Evolutionary conservation across 306 rosid genomes (phyloP).

Genomic region (Rosa rugosa): DNA sequence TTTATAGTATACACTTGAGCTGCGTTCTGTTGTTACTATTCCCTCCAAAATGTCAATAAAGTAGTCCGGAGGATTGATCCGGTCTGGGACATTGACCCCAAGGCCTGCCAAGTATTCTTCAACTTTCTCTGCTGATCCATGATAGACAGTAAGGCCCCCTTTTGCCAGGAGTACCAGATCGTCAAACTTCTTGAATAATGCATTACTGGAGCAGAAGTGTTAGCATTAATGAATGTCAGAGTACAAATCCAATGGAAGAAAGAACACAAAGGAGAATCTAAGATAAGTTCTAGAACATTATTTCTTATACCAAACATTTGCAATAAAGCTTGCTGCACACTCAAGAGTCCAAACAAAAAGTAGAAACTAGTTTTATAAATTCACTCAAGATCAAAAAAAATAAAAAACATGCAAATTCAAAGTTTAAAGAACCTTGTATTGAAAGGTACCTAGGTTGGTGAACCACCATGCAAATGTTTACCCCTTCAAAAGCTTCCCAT

Average conservation of each 20-base stretch:
- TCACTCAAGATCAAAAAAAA: too few species aligned
- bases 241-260: constrained; percentile 4
- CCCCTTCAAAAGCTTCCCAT: constrained; percentile 96
- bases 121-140: constrained; percentile 73
- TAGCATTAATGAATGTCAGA: constrained; percentile 25
- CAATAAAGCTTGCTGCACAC: not conserved
- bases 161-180: constrained; percentile 89
- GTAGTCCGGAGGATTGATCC: constrained; percentile 89
- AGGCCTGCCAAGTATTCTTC: constrained; percentile 79
- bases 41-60: constrained; percentile 93
- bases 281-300: constrained; percentile 18
- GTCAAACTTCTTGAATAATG: constrained; percentile 92
- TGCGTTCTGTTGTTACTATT: constrained; percentile 45
- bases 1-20: constrained; percentile 45
- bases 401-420: too few species aligned
- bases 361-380: not conserved
- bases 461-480: constrained; percentile 91
- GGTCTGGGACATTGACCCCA: constrained; percentile 77
- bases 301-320: not conserved
- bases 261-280: constrained; percentile 4
- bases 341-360: not conserved
- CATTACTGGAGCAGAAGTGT: constrained; percentile 60
- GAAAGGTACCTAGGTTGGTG: constrained; percentile 90
- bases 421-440: not conserved
- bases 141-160: constrained; percentile 92